Percentiles rank a stretch among this genome's conserved stretches.
Conservation (phyloP, 2,329 filamentous ascomycete species). For the Meredithiella fracta region DNA sequence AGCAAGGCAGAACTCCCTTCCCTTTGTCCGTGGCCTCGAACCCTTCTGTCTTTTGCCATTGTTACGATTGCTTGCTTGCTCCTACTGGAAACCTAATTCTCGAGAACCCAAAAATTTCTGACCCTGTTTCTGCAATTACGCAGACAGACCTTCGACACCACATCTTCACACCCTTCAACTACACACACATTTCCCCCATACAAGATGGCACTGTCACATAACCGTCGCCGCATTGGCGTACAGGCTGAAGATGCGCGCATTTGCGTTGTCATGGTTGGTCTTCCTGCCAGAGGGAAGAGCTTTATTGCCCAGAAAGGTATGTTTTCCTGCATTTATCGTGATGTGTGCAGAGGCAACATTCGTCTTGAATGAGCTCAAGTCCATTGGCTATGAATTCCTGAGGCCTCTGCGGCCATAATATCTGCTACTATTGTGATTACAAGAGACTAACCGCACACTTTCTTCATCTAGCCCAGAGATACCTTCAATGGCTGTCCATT, state of each 20-base stretch:
- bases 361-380: not conserved
- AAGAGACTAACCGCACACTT: not conserved
- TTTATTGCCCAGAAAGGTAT: conserved; percentile 93
- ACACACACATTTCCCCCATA: conserved; percentile 3
- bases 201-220: conserved; percentile 11
- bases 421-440: too few species aligned
- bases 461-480: conserved; percentile 53
- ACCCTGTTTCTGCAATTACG: not conserved
- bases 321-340: conserved; percentile 16
- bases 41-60: not conserved
- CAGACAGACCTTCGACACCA: not conserved
- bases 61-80: not conserved
- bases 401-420: not conserved
- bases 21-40: not conserved
- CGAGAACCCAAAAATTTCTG: not conserved
- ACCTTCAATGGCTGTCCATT: conserved; percentile 92
- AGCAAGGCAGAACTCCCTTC: not conserved
- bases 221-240: conserved; percentile 39
- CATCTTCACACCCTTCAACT: not conserved
- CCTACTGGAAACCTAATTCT: not conserved
- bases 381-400: not conserved
- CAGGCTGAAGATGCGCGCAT: conserved; percentile 93
- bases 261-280: conserved; percentile 96
- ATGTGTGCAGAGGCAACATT: not conserved
- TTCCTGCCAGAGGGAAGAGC: conserved; percentile 91